Conservation (phyloP, 2,329 filamentous ascomycete genomes). For the Paecilomyces variotii region DNA sequence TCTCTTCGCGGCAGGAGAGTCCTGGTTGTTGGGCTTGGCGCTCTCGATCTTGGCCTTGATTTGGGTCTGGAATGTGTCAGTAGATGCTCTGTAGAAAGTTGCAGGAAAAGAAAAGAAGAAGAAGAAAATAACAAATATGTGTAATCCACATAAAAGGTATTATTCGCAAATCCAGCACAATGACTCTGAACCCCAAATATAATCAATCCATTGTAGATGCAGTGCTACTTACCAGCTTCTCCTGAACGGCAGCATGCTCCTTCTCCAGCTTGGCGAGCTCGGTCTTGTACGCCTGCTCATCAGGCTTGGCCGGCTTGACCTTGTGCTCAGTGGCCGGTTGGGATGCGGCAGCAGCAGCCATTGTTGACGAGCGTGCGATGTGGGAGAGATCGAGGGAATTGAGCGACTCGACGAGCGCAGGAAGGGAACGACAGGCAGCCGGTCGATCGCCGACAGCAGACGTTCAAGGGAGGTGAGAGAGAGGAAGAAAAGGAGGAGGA, state of each 20-base stretch:
- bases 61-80: conserved; percentile 59
- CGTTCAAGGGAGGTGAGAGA: neutral
- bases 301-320: conserved; percentile 71
- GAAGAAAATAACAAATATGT: neutral
- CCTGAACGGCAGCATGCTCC: conserved; percentile 70
- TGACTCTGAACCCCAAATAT: neutral
- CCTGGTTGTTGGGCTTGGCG: conserved; percentile 72
- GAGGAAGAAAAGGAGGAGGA: conserved; percentile 2
- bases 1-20: conserved; percentile 70
- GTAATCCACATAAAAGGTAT: neutral
- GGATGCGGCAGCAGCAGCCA: conserved; percentile 8
- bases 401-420: neutral
- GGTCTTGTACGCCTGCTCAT: conserved; percentile 76
- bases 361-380: conserved; percentile 1
- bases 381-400: neutral
- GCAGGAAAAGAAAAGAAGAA: neutral
- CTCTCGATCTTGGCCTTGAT: conserved; percentile 83
- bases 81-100: conserved; percentile 9
- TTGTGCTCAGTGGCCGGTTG: conserved; percentile 26
- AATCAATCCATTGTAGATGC: neutral
- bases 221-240: conserved; percentile 51
- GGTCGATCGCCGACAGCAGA: neutral
- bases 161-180: neutral
- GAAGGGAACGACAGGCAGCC: neutral
- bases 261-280: conserved; percentile 76